phyloP scores from a whole-genome alignment of 306 rosid species.

The Trifolium subterraneum region DNA sequence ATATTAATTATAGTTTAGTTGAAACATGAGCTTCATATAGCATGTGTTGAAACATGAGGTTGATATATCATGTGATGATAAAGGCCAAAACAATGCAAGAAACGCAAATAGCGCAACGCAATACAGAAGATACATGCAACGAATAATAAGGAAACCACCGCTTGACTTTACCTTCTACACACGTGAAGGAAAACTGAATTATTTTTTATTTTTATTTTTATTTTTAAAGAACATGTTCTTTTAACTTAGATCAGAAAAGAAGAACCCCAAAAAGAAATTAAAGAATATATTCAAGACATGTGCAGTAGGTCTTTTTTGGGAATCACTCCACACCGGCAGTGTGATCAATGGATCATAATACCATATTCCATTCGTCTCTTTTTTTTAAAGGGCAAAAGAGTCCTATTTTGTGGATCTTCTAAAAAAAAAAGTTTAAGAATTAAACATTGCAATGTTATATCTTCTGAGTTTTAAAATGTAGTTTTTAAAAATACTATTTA shows the following conservation, averaged over 20 bases:
- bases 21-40: not conserved
- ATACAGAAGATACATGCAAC: not conserved
- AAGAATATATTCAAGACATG: slow-evolving; percentile 20
- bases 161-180: slow-evolving; percentile 35
- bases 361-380: not conserved
- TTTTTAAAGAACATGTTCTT: slow-evolving; percentile 25
- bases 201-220: not conserved
- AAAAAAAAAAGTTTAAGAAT: too few species aligned
- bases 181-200: slow-evolving; percentile 27
- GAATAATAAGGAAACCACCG: slow-evolving; percentile 20
- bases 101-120: slow-evolving; percentile 14
- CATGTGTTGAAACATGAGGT: not conserved
- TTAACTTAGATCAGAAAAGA: slow-evolving; percentile 28
- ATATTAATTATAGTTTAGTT: not conserved
- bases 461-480: too few species aligned
- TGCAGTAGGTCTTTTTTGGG: slow-evolving; percentile 10
- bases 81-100: not conserved
- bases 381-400: too few species aligned
- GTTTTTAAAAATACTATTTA: too few species aligned
- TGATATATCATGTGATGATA: not conserved
- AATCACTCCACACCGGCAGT: not conserved
- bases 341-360: not conserved
- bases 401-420: too few species aligned
- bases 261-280: slow-evolving; percentile 18
- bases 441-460: too few species aligned